phyloP scores from a whole-genome alignment of 139 green algal genomes.

The Monoraphidium neglectum region DNA sequence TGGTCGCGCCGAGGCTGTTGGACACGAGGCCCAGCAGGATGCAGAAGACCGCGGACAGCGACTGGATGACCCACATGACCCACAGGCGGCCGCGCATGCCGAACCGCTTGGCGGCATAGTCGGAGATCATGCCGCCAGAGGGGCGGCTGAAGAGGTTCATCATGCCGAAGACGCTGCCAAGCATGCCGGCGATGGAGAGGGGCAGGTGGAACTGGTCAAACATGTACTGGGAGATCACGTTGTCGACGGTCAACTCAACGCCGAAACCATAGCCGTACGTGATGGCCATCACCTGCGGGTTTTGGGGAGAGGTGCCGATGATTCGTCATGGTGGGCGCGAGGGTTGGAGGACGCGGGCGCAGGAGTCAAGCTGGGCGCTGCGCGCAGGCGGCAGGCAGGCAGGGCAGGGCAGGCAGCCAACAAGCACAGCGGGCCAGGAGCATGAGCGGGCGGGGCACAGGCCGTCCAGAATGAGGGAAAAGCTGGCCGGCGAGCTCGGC shows the following conservation, averaged over 20 bases:
- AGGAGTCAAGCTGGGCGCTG: too few species aligned
- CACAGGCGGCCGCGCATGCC: conserved; percentile 87
- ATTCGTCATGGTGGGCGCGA: too few species aligned
- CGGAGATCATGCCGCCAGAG: conserved; percentile 72
- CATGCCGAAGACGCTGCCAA: conserved; percentile 81
- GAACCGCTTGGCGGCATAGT: conserved; percentile 46
- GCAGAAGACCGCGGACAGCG: conserved; percentile 76
- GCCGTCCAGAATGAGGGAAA: too few species aligned
- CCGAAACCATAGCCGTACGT: conserved; percentile 89
- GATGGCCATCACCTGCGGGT: conserved; percentile 62
- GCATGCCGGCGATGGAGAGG: conserved; percentile 46
- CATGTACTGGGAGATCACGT: conserved; percentile 74
- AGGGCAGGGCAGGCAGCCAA: too few species aligned
- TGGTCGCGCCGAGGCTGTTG: conserved; percentile 67
- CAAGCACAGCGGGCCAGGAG: too few species aligned
- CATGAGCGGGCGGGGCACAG: too few species aligned
- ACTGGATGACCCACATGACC: conserved; percentile 71
- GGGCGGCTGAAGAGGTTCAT: conserved; percentile 94
- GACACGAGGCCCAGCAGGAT: conserved; percentile 74
- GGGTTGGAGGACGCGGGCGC: too few species aligned
- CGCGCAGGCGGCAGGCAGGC: too few species aligned
- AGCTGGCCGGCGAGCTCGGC: too few species aligned
- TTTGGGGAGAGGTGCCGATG: too few species aligned
- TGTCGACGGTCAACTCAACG: conserved; percentile 90
- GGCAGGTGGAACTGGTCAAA: conserved; percentile 83